Percentiles rank a stretch among this genome's conserved stretches.
phyloP scores from a whole-genome alignment of 768 basidiomycete species.

The Suillus paluster region DNA sequence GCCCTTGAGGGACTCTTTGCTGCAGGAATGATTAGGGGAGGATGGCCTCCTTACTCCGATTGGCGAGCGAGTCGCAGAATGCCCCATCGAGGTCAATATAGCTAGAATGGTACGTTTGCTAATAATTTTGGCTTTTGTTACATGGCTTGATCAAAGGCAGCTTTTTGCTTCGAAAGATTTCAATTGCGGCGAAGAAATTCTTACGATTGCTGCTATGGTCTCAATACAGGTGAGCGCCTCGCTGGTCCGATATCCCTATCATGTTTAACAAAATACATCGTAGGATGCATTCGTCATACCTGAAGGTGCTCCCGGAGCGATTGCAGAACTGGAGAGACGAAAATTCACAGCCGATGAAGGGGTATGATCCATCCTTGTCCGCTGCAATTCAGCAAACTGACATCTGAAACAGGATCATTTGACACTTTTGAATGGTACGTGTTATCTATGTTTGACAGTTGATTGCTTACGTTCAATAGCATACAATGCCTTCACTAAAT shows the following conservation, averaged over 20 bases:
- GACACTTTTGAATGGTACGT: conserved; percentile 85
- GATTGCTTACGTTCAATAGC: conserved; percentile 45
- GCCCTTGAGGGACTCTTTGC: conserved; percentile 84
- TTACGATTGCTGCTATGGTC: conserved; percentile 96
- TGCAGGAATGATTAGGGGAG: conserved; percentile 83
- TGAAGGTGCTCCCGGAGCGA: conserved; percentile 81
- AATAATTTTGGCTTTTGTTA: neutral
- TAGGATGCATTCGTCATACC: conserved; percentile 92
- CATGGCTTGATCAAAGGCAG: conserved; percentile 43
- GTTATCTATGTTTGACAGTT: neutral
- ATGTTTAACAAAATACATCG: neutral
- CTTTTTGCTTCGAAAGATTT: conserved; percentile 85
- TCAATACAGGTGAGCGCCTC: conserved; percentile 70
- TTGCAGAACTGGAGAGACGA: conserved; percentile 89
- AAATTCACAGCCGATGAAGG: conserved; percentile 99
- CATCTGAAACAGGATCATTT: conserved; percentile 76
- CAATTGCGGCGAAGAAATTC: conserved; percentile 91
- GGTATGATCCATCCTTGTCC: conserved; percentile 46
- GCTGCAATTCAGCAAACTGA: conserved; percentile 12
- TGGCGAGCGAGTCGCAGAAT: conserved; percentile 90
- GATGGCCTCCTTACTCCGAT: conserved; percentile 76
- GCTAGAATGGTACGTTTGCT: conserved; percentile 80
- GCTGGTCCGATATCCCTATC: neutral
- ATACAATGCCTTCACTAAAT: conserved; percentile 90
- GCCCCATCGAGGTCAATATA: conserved; percentile 90